Evolutionary conservation across 768 basidiomycete species (phyloP).

Genomic region (Termitomyces sp.): DNA sequence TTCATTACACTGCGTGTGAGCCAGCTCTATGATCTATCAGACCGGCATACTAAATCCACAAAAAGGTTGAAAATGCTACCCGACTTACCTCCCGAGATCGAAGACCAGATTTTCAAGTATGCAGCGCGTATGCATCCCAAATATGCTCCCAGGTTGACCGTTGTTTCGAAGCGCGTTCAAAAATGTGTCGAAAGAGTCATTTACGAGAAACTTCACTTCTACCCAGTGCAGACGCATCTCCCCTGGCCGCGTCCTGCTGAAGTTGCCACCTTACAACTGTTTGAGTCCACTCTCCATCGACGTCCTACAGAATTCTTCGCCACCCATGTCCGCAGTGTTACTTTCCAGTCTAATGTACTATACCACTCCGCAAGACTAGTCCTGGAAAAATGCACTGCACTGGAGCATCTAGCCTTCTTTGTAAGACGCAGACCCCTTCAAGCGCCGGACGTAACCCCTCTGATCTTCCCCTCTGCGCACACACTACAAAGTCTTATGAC

Average conservation of each 20-base stretch:
- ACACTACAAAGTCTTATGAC: background rate
- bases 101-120: background rate
- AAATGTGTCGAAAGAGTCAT: background rate
- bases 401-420: background rate
- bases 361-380: no score
- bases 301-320: background rate
- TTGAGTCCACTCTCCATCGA: background rate
- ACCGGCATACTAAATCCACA: no score
- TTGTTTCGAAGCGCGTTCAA: background rate
- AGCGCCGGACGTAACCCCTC: background rate
- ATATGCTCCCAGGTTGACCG: background rate
- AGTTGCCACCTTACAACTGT: background rate
- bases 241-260: background rate
- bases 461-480: background rate
- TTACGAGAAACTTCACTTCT: background rate
- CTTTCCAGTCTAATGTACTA: background rate
- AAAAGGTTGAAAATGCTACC: background rate
- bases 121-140: background rate
- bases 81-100: background rate
- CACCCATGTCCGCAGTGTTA: background rate
- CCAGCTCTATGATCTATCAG: no score
- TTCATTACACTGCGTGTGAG: no score
- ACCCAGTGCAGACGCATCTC: background rate
- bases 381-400: background rate
- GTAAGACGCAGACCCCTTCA: background rate